A percentile compares a stretch with the other conserved stretches of the same genome.
Evolutionary conservation across 2,329 filamentous ascomycete genomes (phyloP).

Genomic region (Exserohilum turcica): DNA sequence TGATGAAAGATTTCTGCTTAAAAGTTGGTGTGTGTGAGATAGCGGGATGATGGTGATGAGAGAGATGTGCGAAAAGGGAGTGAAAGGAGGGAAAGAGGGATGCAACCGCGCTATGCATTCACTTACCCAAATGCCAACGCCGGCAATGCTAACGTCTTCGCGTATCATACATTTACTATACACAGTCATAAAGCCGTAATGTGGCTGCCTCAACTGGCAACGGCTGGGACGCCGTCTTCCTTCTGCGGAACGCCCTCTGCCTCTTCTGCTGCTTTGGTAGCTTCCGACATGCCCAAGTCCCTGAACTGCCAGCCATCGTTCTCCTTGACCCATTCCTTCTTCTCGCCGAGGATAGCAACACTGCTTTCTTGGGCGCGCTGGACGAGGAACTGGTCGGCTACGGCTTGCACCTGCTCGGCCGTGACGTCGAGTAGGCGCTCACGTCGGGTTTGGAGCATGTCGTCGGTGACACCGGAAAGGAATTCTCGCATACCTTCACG

Average conservation of each 20-base stretch:
- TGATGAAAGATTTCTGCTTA: too few species aligned
- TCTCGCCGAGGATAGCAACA: conserved; percentile 79
- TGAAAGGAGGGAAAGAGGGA: neutral
- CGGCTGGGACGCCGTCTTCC: conserved; percentile 22
- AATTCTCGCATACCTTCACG: conserved; percentile 87
- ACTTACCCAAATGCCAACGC: conserved; percentile 15
- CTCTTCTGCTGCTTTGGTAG: conserved; percentile 25
- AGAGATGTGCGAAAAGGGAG: too few species aligned
- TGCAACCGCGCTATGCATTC: conserved; percentile 14
- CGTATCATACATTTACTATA: conserved; percentile 22
- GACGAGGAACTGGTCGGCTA: conserved; percentile 81
- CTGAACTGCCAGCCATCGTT: conserved; percentile 73
- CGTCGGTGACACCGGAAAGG: conserved; percentile 80
- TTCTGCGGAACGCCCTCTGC: conserved; percentile 24
- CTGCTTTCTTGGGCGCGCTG: conserved; percentile 68
- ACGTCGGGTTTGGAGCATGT: conserved; percentile 85
- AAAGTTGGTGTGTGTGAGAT: too few species aligned
- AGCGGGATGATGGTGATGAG: neutral
- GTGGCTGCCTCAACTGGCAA: conserved; percentile 5
- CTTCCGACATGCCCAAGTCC: conserved; percentile 68
- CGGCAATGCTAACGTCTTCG: conserved; percentile 20
- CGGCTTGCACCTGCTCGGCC: conserved; percentile 76
- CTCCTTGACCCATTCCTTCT: conserved; percentile 71
- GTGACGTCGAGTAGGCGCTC: conserved; percentile 87
- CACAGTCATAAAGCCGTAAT: conserved; percentile 7